Evolutionary conservation across 345 rosid genomes (phyloP), one percentile per base, ranked within the genome.

Genomic region (Stellera chamaejasme): DNA sequence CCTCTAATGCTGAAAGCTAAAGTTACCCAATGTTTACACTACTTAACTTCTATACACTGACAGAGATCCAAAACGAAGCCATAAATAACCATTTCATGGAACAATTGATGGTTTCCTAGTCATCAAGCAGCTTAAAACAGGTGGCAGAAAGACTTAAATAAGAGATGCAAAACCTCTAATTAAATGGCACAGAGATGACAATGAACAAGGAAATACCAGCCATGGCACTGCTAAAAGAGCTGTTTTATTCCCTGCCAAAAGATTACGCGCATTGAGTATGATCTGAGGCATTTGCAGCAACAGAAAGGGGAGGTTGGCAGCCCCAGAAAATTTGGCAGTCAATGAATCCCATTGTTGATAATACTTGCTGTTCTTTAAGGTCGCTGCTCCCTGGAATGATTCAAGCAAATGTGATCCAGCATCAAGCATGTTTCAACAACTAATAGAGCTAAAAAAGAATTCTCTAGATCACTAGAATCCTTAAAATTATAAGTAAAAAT

Each of bases 181-280:
- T 5, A 32, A 32, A 32, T 32, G 39, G 5, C 39, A 32, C 39
- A 32, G 39, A 32, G 5, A 32, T 32, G 39, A 32, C 5, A 5
- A 32, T 5, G 39, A 32, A 32, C 39, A 32, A 42, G 28, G 47
- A 12, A 2, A 56, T 78, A 91, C 96, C 80, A 91, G 80, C 96
- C 98, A 88, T 41, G 98, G 96, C 3, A 91, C 87, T 2, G 98
- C 98, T 0, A 82, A 60, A 48, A 91, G 89, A 13, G 98, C 98
- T 44, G 88, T 58, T 32, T 82, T 78, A 68, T 91, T 83, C 65
- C 92, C 87, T 3, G 88, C 79, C 65, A 83, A 10, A 45, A 91
- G 90, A 72, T 91, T 91, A 15, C 68, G 84, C 0, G 95, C 74
- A 53, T 91, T 91, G 66, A 91, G 96, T 59, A 75, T 80, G 27